Evolutionary conservation across 306 rosid genomes (phyloP).

Genomic region (Cicer bijugum): DNA sequence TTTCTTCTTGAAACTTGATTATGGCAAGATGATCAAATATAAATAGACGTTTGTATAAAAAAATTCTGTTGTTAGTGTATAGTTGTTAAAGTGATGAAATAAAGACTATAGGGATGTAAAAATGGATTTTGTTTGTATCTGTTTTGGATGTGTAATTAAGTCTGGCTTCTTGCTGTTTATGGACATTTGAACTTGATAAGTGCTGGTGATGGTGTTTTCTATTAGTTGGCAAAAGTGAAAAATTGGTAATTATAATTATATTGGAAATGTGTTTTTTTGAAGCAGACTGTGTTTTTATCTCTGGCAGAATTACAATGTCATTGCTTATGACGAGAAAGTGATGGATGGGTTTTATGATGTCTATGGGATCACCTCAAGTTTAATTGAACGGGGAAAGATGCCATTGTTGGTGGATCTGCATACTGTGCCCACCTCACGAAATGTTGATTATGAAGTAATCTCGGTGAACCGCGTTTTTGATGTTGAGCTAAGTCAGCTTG

Average conservation of each 20-base stretch:
- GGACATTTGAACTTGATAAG: slow-evolving; percentile 26
- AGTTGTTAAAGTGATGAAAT: background rate
- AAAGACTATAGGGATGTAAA: background rate
- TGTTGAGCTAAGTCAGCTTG: slow-evolving; percentile 73
- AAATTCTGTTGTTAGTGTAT: background rate
- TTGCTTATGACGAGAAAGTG: slow-evolving; percentile 84
- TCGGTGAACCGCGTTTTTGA: slow-evolving; percentile 76
- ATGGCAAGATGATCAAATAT: background rate
- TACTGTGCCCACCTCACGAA: slow-evolving; percentile 55
- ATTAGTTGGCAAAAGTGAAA: background rate
- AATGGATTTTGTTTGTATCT: background rate
- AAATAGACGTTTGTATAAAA: background rate
- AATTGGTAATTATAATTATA: slow-evolving; percentile 9
- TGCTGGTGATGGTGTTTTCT: slow-evolving; percentile 24
- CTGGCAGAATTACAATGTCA: slow-evolving; percentile 85
- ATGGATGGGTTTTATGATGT: slow-evolving; percentile 96
- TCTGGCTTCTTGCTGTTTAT: slow-evolving; percentile 9
- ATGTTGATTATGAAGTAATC: slow-evolving; percentile 81
- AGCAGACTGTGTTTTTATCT: slow-evolving; percentile 41
- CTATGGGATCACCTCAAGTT: slow-evolving; percentile 67
- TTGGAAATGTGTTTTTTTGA: slow-evolving; percentile 38
- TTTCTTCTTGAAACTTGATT: background rate
- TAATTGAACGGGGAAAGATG: slow-evolving; percentile 82
- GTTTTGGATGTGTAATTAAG: slow-evolving; percentile 29
- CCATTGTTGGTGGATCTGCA: slow-evolving; percentile 86